Base-by-base conservation (phyloP, 1,139 yeast genomes). In the Yamadazyma blattariae region DNA sequence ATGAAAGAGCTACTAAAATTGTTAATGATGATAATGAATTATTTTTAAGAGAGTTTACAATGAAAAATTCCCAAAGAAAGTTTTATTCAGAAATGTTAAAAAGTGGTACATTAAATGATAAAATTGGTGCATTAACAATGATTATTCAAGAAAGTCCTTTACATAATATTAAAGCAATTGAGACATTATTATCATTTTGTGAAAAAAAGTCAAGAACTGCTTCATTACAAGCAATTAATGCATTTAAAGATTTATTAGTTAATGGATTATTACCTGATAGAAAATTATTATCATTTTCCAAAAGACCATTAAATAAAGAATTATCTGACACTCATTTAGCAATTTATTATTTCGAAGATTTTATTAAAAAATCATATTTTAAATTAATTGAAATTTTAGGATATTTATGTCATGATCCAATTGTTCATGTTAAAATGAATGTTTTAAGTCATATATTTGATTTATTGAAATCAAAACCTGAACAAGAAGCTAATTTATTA, bases 41-140 rank as follows among this genome's bases (percentile, higher is more conserved):
- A 1, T 92, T 85, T 56, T 74, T 77, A 42, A 81, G 80, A 42
- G 96, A 87, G 56, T 85, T 87, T 56, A 75, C 88, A 26, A 77
- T 84, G 47, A 81, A 89, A 32, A 77, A 86, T 23, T 84, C 96
- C 2, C 96, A 90, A 59, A 82, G 79, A 57, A 85, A 84, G 72
- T 90, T 90, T 58, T 80, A 90, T 74, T 76, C 92, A 1, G 95
- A 92, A 60, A 83, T 92, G 46, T 74, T 92, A 52, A 73, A 90
- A 6, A 85, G 82, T 45, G 99, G 99, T 85, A 92, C 99, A 0
- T 72, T 92, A 48, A 83, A 81, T 51, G 99, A 92, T 82, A 90
- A 92, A 63, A 86, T 92, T 39, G 87, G 97, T 32, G 97, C 98
- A 0, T 72, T 92, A 52, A 90, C 98, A 0, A 76, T 92, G 55